Evolutionary conservation across 192 early-diverging fungal genomes (phyloP), one percentile per base, ranked within the genome.

Genomic region (Radiomyces spectabilis): DNA sequence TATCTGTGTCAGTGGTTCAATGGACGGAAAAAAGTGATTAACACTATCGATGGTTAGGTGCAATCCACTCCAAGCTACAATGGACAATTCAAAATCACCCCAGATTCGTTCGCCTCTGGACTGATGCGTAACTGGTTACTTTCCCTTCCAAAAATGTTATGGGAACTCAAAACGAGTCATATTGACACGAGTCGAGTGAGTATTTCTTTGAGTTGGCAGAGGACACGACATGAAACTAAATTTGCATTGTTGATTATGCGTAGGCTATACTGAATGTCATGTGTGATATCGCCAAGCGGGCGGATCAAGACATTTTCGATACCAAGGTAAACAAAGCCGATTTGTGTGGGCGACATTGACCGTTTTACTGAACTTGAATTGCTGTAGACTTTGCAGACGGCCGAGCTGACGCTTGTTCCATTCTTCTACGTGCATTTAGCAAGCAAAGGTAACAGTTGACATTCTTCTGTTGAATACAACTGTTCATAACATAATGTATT

Each of bases 131-230:
- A 42, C 13, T 76, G 73, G 61, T n/a, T 73, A 15, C 32, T 72
- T 45, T 65, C 55, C 31, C 47, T 81, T 5, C 78, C 78, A 19
- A 77, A 73, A 45, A 40, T 77, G 40, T 41, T 81, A 33, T 78
- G 70, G 66, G 73, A 81, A 25, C 49, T 81, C 0, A 75, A 65
- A 16, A 61, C 58, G 1, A 64, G 65, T 37, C 59, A 65, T 22
- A 21, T 74, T 29, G 76, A 81, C 45, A 75, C 76, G 0, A 75
- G 53, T 15, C 13, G 40, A 61, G 59, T 68, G 67, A 42, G 7
- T 27, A 4, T 26, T 27, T 21, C 16, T 9, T 0, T 16, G n/a
- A 18, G 38, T 41, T 25, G 18, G 18, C 15, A 25, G 7, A 27
- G 24, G 1, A 26, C n/a, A 44, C 9, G 12, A 42, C 24, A 37